Evolutionary conservation across 1,284 basidiomycete genomes (phyloP).

Genomic region (Boletus sp.): DNA sequence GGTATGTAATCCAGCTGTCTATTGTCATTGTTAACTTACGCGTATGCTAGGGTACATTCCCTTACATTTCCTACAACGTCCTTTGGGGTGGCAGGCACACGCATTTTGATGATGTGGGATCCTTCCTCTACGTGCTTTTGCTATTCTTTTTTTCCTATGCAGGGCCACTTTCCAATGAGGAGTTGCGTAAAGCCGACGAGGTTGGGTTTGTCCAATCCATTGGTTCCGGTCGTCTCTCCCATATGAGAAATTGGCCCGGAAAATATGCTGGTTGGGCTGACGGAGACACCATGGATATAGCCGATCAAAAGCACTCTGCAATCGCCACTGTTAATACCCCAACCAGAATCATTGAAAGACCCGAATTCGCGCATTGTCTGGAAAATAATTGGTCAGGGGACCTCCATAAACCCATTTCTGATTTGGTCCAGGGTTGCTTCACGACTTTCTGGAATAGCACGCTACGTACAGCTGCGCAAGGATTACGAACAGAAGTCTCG

Average conservation of each 20-base stretch:
- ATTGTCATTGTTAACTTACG: background rate
- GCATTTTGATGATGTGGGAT: constrained; percentile 14
- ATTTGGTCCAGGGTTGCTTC: background rate
- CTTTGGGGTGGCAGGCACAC: constrained; percentile 1
- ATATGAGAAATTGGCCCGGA: background rate
- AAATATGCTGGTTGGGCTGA: background rate
- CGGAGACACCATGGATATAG: background rate
- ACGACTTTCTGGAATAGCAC: background rate
- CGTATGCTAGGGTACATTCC: background rate
- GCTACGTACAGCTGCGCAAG: too few species aligned
- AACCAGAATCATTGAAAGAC: background rate
- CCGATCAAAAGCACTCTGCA: too few species aligned
- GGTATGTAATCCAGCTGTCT: background rate
- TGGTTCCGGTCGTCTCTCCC: background rate
- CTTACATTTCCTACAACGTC: constrained; percentile 7
- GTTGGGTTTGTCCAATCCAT: background rate
- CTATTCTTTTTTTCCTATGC: constrained; percentile 17
- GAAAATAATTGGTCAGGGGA: background rate
- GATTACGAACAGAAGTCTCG: background rate
- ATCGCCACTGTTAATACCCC: too few species aligned
- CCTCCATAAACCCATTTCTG: background rate
- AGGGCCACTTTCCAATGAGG: background rate
- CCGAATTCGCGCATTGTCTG: background rate
- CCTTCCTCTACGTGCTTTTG: constrained; percentile 14
- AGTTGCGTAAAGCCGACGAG: background rate